These are phyloP conservation scores for Nigrospora sphaerica DNA, from an alignment of 2,329 filamentous ascomycete species.

Conservation along the genomic window DNA sequence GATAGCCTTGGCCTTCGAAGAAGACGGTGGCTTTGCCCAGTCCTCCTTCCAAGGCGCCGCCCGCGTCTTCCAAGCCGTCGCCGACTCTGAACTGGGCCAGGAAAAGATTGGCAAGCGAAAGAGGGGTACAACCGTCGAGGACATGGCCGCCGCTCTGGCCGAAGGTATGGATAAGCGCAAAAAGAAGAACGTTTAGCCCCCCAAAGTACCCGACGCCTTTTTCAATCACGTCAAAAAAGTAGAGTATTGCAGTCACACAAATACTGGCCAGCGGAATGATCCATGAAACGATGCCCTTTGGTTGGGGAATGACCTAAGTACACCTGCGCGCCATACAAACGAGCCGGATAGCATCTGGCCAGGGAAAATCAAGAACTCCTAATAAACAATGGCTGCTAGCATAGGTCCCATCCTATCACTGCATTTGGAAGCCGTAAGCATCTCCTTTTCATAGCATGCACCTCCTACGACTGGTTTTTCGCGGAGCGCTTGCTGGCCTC, in stretches of 20 bases:
- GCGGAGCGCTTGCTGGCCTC: slow-evolving; percentile 58
- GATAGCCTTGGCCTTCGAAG: slow-evolving; percentile 58
- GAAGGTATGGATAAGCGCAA: slow-evolving; percentile 22
- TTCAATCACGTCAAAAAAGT: no score
- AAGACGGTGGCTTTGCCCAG: slow-evolving; percentile 55
- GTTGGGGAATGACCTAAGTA: slow-evolving; percentile 2
- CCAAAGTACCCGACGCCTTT: no score
- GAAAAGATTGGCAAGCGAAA: slow-evolving; percentile 51
- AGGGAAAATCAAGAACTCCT: slow-evolving; percentile 3
- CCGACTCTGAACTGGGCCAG: slow-evolving; percentile 51
- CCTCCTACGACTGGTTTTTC: slow-evolving; percentile 44
- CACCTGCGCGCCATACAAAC: slow-evolving; percentile 5
- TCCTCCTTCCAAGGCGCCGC: slow-evolving; percentile 54
- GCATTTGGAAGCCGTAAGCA: neutral
- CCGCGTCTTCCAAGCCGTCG: slow-evolving; percentile 51
- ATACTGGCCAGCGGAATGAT: no score
- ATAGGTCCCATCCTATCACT: neutral
- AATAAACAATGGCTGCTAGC: neutral
- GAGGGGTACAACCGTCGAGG: slow-evolving; percentile 48
- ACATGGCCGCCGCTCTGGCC: slow-evolving; percentile 39
- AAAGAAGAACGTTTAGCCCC: slow-evolving; percentile 17
- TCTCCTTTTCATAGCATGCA: neutral
- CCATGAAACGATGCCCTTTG: neutral
- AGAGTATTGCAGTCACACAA: no score
- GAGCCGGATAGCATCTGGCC: neutral